Evolutionary conservation across 345 rosid species (phyloP).

Genomic region (Camelina sativa): DNA sequence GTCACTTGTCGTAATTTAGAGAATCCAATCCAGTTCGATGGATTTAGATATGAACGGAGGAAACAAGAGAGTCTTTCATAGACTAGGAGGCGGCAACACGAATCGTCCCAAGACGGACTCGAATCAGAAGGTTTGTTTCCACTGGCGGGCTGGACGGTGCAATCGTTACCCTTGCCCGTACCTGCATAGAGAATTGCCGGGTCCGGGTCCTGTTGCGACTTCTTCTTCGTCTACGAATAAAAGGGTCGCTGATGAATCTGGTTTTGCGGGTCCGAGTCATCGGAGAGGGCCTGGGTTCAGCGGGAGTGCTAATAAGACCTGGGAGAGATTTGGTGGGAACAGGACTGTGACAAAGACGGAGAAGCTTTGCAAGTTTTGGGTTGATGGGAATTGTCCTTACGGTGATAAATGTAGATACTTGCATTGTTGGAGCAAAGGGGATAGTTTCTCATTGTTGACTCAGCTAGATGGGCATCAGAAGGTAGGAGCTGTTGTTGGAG

Average conservation of each 20-base stretch:
- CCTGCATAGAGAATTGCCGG: conserved; percentile 74
- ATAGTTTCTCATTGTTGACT: conserved; percentile 66
- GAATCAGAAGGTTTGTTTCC: conserved; percentile 75
- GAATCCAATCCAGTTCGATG: conserved; percentile 43
- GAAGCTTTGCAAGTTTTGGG: conserved; percentile 83
- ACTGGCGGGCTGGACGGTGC: conserved; percentile 92
- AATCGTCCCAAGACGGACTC: conserved; percentile 43
- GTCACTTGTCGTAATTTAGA: background rate
- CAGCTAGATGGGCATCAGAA: conserved; percentile 90
- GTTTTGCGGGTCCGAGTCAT: conserved; percentile 57
- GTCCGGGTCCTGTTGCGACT: conserved; percentile 12
- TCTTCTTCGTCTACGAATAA: conserved; percentile 48
- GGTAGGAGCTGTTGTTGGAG: conserved; percentile 43
- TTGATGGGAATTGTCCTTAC: conserved; percentile 75
- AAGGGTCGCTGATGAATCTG: conserved; percentile 67
- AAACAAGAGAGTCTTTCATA: conserved; percentile 66
- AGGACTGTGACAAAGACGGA: conserved; percentile 59
- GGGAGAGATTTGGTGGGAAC: conserved; percentile 69
- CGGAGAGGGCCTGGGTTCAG: conserved; percentile 61
- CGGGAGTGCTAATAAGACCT: conserved; percentile 38
- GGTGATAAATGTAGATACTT: conserved; percentile 76
- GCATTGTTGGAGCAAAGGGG: conserved; percentile 90
- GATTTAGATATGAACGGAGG: conserved; percentile 76
- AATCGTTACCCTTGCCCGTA: conserved; percentile 69
- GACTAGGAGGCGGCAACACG: conserved; percentile 52